A percentile compares a stretch with the other conserved stretches of the same genome.
Conservation (phyloP, 139 green algal genomes). For the Auxenochlorella pyrenoidosa region DNA sequence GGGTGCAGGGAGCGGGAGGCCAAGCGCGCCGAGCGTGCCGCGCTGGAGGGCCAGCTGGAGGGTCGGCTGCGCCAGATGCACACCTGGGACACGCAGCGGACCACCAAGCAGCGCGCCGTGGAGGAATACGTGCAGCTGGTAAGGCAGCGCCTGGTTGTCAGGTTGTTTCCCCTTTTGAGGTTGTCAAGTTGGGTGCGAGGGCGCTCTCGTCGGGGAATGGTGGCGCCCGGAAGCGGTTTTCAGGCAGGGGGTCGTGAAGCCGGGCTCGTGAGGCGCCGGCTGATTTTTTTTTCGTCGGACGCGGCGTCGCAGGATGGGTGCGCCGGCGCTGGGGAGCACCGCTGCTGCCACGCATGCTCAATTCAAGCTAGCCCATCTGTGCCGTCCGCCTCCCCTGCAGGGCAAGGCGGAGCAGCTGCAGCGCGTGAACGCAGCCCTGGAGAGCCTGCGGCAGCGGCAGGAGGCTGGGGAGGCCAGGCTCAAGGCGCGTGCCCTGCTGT, state of each 20-base stretch:
- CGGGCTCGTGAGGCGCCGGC: no score
- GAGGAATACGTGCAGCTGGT: constrained; percentile 40
- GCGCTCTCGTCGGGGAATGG: no score
- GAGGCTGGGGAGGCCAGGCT: constrained; percentile 15
- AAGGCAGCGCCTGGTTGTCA: not conserved
- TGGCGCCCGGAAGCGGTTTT: no score
- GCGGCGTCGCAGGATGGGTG: no score
- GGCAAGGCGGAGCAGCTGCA: constrained; percentile 44
- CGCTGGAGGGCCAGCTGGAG: constrained; percentile 48
- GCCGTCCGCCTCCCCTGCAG: not conserved
- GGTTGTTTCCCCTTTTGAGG: no score
- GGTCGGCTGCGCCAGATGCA: constrained; percentile 47
- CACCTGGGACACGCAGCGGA: constrained; percentile 43
- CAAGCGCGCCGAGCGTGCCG: constrained; percentile 8
- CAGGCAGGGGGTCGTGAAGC: no score
- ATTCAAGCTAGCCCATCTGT: no score
- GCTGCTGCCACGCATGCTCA: no score
- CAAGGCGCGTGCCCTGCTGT: constrained; percentile 19
- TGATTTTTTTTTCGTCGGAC: no score
- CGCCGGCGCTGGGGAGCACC: no score
- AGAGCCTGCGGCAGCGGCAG: constrained; percentile 20
- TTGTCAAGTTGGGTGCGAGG: no score
- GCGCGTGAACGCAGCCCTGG: constrained; percentile 12
- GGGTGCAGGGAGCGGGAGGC: constrained; percentile 46
- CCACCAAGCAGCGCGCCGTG: constrained; percentile 40